Evolutionary conservation across 495 filamentous ascomycete species (phyloP), one percentile per base, ranked within the genome.

Genomic region (Collariella sp.): DNA sequence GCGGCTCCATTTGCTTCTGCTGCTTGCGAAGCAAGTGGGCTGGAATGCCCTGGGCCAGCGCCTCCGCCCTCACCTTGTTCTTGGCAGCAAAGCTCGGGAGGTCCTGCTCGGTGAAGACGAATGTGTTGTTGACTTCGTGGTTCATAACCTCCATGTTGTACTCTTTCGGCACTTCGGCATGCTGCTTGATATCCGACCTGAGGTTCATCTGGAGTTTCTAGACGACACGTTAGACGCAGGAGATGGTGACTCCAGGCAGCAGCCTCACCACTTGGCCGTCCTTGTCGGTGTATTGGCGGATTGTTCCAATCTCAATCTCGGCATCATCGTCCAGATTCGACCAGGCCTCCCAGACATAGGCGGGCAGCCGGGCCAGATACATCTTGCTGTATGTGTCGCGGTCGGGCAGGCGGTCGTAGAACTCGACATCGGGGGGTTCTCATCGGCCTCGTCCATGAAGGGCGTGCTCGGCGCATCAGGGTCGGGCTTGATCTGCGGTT

Each of bases 51-150:
- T 63, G 70, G 11, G 70, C 77, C 5, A 72, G 62, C 5, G 72
- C 72, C 19, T 72, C 71, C 46, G 73, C 78, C 60, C 67, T 71
- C 58, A 66, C 72, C 61, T 71, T 77, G 66, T 70, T 73, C 63
- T 78, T 83, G 15, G 77, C 76, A 54, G 83, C 82, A 62, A 83
- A 89, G 24, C 87, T 88, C 2, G 89, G 85, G 20, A 94, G 77
- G 64, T 97, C 87, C 66, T 93, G 89, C 69, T 97, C 91, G 15
- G 85, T 86, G 63, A 97, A 97, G 38, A 96, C 70, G 63, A 82
- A 95, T 7, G 87, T 91, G 63, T 96, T 98, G 63, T 79, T 70
- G 45, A 83, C 69, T 58, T 80, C 64, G 61, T 73, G 59, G 61
- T 80, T 84, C 52, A 75, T 83, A 54, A 86, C 63, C 13, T 88